A percentile compares a stretch with the other conserved stretches of the same genome.
These are phyloP conservation scores for Kwoniella dejecticola DNA, from an alignment of 768 basidiomycete species.

Conservation along the genomic window DNA sequence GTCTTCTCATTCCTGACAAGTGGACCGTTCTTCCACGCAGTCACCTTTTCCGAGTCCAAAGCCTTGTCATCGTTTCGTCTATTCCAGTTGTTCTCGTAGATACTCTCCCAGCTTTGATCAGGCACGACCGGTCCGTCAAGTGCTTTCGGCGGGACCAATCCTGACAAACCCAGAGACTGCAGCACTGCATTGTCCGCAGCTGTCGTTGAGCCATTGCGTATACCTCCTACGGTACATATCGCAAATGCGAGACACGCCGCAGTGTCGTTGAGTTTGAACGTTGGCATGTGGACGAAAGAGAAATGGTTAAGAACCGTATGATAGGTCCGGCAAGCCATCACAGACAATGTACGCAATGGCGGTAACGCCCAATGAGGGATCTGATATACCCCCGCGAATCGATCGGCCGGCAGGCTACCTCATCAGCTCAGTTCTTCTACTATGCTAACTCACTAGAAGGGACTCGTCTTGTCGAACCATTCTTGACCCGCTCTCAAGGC, in stretches of 20 bases:
- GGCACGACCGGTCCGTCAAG: constrained; percentile 40
- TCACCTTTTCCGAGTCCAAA: constrained; percentile 29
- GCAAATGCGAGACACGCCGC: constrained; percentile 56
- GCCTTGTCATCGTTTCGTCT: constrained; percentile 2
- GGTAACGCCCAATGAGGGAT: constrained; percentile 56
- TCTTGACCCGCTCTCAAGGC: constrained; percentile 33
- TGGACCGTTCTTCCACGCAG: constrained; percentile 37
- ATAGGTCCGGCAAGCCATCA: constrained; percentile 55
- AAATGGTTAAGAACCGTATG: constrained; percentile 55
- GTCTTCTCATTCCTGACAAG: constrained; percentile 55
- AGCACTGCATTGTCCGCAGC: constrained; percentile 6
- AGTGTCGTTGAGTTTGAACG: constrained; percentile 53
- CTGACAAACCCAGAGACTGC: background rate
- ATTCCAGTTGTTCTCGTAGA: constrained; percentile 34
- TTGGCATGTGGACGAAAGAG: constrained; percentile 56
- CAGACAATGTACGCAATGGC: constrained; percentile 47
- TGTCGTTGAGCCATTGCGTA: constrained; percentile 20
- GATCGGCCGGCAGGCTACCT: constrained; percentile 50
- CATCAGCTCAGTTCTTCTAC: too few relatives aligned
- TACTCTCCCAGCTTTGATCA: constrained; percentile 31
- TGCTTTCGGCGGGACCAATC: background rate
- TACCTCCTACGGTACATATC: constrained; percentile 55
- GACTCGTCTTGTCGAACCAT: constrained; percentile 34
- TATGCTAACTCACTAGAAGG: constrained; percentile 53
- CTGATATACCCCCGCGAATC: constrained; percentile 54